Conservation (phyloP, 495 filamentous ascomycete species). For the Delitschia confertaspora region DNA sequence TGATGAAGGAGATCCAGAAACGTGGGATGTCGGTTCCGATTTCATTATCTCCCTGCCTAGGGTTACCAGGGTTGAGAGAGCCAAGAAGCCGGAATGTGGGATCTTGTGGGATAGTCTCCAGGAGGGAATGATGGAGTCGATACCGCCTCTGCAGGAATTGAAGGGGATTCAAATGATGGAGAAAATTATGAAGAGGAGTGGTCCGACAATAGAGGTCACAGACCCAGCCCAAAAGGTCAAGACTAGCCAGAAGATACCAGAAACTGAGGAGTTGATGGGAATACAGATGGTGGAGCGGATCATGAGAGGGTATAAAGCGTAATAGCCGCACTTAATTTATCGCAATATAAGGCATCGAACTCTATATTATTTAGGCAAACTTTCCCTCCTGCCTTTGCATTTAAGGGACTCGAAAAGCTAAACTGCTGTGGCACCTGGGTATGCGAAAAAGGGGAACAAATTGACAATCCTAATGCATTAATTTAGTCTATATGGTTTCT, state of each 20-base stretch:
- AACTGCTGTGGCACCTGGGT: too few relatives aligned
- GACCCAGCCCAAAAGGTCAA: too few relatives aligned
- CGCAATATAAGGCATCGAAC: too few relatives aligned
- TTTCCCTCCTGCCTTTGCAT: too few relatives aligned
- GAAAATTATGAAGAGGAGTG: slow-evolving; percentile 11
- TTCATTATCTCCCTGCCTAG: slow-evolving; percentile 7
- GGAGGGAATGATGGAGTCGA: background rate
- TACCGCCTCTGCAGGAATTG: slow-evolving; percentile 16
- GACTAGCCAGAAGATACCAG: background rate
- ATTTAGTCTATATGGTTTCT: too few relatives aligned
- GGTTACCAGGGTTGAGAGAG: background rate
- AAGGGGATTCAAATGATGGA: slow-evolving; percentile 24
- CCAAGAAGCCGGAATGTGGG: slow-evolving; percentile 1
- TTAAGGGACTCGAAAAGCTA: too few relatives aligned
- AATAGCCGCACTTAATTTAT: too few relatives aligned
- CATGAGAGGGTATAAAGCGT: slow-evolving; percentile 10
- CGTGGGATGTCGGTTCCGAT: slow-evolving; percentile 5
- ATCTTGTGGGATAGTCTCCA: slow-evolving; percentile 4
- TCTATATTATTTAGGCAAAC: too few relatives aligned
- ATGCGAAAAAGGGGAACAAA: too few relatives aligned
- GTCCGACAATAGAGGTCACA: background rate
- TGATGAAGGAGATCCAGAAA: too few relatives aligned
- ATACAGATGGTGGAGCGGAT: slow-evolving; percentile 15
- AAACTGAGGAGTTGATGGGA: slow-evolving; percentile 14
- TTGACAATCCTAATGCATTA: too few relatives aligned